These are phyloP conservation scores for Starmerella khaoyaiensis DNA, from an alignment of 805 yeast genomes.

Conservation along the genomic window DNA sequence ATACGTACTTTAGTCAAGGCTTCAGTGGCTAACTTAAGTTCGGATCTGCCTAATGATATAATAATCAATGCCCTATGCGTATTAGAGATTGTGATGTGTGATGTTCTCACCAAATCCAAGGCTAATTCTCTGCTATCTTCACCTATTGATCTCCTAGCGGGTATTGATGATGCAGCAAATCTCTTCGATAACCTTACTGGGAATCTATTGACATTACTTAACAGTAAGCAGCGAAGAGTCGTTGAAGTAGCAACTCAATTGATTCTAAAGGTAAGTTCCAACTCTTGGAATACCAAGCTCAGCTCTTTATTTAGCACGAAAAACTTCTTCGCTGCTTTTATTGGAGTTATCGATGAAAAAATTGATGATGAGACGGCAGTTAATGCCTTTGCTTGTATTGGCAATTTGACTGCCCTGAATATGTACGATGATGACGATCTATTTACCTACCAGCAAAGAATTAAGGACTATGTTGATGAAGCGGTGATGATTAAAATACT, in stretches of 20 bases:
- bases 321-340: slow-evolving; percentile 30
- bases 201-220: slow-evolving; percentile 22
- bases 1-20: slow-evolving; percentile 21
- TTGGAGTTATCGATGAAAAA: slow-evolving; percentile 24
- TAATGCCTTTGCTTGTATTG: slow-evolving; percentile 28
- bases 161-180: slow-evolving; percentile 27
- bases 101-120: slow-evolving; percentile 8
- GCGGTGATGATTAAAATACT: slow-evolving; percentile 26
- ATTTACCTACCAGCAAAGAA: slow-evolving; percentile 28
- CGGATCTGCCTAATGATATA: slow-evolving; percentile 6
- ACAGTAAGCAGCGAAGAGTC: slow-evolving; percentile 12
- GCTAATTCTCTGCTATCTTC: slow-evolving; percentile 1
- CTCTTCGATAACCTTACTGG: slow-evolving; percentile 25
- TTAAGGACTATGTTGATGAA: slow-evolving; percentile 32
- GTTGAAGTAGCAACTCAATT: slow-evolving; percentile 11
- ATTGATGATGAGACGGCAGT: slow-evolving; percentile 23
- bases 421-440: slow-evolving; percentile 26
- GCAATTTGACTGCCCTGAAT: slow-evolving; percentile 30
- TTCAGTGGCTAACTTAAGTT: slow-evolving; percentile 20
- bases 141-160: slow-evolving; percentile 24
- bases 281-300: slow-evolving; percentile 27
- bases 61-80: slow-evolving; percentile 9
- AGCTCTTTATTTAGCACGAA: slow-evolving; percentile 27
- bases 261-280: slow-evolving; percentile 24
- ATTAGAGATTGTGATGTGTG: slow-evolving; percentile 8